phyloP scores from a whole-genome alignment of 768 basidiomycete genomes.

The Russula virescens region DNA sequence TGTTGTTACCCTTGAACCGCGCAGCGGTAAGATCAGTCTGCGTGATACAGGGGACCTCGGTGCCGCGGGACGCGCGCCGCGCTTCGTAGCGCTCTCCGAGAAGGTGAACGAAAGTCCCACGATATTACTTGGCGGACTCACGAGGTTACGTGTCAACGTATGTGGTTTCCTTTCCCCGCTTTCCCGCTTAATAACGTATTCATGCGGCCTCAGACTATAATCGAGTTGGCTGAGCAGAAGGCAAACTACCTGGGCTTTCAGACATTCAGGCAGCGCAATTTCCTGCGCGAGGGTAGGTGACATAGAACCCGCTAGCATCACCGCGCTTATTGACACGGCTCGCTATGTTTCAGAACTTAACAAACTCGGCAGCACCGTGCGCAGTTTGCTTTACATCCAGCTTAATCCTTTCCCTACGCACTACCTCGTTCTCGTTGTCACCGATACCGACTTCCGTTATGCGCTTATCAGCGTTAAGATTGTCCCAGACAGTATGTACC shows the following conservation, averaged over 20 bases:
- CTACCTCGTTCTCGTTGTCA: slow-evolving; percentile 80
- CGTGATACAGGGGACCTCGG: slow-evolving; percentile 79
- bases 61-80: slow-evolving; percentile 63
- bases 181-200: not conserved
- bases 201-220: slow-evolving; percentile 57
- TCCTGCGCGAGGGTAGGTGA: slow-evolving; percentile 53
- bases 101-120: slow-evolving; percentile 66
- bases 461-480: slow-evolving; percentile 69
- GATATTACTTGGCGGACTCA: slow-evolving; percentile 50
- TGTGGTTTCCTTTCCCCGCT: slow-evolving; percentile 27
- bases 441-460: slow-evolving; percentile 71
- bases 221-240: slow-evolving; percentile 77
- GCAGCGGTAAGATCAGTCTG: slow-evolving; percentile 73
- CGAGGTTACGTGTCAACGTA: slow-evolving; percentile 58
- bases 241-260: slow-evolving; percentile 81
- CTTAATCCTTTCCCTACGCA: slow-evolving; percentile 71
- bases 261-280: slow-evolving; percentile 62
- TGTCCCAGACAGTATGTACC: slow-evolving; percentile 48
- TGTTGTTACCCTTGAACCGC: slow-evolving; percentile 68
- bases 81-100: slow-evolving; percentile 53
- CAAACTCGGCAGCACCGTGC: slow-evolving; percentile 62
- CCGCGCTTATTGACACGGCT: not conserved
- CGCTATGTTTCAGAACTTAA: slow-evolving; percentile 44
- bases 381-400: slow-evolving; percentile 68
- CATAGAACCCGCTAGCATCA: not conserved